These are phyloP conservation scores for Lasiosphaeria hispida DNA, from an alignment of 495 filamentous ascomycete genomes.

Conservation along the genomic window DNA sequence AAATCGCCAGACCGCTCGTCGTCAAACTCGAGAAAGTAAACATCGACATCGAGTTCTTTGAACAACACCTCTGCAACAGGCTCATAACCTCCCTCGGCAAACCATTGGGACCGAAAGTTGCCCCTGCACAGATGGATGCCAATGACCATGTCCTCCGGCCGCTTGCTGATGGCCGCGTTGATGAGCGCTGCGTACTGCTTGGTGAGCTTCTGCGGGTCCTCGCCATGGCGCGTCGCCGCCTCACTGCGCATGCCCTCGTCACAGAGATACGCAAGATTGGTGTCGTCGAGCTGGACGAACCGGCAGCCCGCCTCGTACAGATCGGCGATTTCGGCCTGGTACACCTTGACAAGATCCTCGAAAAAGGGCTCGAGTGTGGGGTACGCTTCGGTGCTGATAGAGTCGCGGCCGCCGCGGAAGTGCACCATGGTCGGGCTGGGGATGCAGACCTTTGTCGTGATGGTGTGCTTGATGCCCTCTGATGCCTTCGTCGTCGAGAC, in stretches of 20 bases:
- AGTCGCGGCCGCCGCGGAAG: conserved; percentile 60
- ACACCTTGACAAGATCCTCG: conserved; percentile 58
- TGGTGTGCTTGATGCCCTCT: conserved; percentile 34
- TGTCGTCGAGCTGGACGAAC: conserved; percentile 66
- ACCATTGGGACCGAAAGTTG: conserved; percentile 57
- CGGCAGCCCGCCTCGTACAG: conserved; percentile 61
- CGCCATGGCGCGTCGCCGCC: conserved; percentile 57
- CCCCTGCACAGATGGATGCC: conserved; percentile 67
- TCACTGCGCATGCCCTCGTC: conserved; percentile 61
- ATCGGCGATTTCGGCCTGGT: conserved; percentile 58
- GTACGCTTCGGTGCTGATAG: conserved; percentile 55
- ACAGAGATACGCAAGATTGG: conserved; percentile 65
- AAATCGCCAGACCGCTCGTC: conserved; percentile 65
- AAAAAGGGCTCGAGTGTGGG: conserved; percentile 59
- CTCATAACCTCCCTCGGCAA: conserved; percentile 67
- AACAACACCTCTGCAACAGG: conserved; percentile 65
- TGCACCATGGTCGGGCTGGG: conserved; percentile 67
- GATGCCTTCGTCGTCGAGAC: conserved; percentile 36
- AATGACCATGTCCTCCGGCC: conserved; percentile 60
- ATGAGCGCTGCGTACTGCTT: conserved; percentile 61
- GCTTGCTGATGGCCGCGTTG: conserved; percentile 57
- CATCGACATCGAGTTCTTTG: conserved; percentile 61
- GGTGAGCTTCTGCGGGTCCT: conserved; percentile 53
- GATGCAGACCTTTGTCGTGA: conserved; percentile 62
- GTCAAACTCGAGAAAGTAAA: conserved; percentile 70